Conservation (phyloP, 2,329 filamentous ascomycete species). For the Mycocentrospora acerina region DNA sequence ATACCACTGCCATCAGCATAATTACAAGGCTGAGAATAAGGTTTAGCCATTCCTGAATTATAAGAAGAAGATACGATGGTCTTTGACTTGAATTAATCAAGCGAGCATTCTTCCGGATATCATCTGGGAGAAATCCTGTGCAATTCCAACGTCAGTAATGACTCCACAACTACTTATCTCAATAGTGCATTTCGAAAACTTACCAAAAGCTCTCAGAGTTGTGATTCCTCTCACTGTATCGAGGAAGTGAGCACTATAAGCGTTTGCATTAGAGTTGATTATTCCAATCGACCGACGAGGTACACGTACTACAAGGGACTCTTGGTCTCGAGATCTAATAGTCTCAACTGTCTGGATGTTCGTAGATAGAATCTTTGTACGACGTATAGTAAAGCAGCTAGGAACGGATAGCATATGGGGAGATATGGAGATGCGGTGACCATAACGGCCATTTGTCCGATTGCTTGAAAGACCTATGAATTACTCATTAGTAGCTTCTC, state of each 20-base stretch:
- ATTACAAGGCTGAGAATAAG: conserved; percentile 39
- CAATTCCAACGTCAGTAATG: too few species aligned
- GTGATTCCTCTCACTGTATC: conserved; percentile 50
- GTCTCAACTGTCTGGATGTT: conserved; percentile 48
- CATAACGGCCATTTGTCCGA: conserved; percentile 15
- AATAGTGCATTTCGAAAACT: too few species aligned
- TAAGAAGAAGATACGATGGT: conserved; percentile 44
- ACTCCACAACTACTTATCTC: too few species aligned
- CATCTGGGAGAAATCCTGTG: conserved; percentile 5
- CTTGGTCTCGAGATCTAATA: conserved; percentile 54
- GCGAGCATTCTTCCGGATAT: conserved; percentile 16
- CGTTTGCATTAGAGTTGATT: too few species aligned
- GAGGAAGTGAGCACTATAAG: conserved; percentile 52
- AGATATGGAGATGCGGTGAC: conserved; percentile 26
- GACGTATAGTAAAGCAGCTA: conserved; percentile 36
- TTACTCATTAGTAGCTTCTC: too few species aligned
- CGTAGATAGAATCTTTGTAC: conserved; percentile 47
- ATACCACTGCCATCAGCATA: conserved; percentile 31
- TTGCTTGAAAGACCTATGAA: background rate
- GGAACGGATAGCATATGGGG: conserved; percentile 36
- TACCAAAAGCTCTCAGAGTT: conserved; percentile 52
- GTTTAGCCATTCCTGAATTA: conserved; percentile 45
- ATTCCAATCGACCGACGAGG: too few species aligned
- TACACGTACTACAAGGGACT: conserved; percentile 51
- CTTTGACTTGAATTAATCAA: conserved; percentile 41